These are phyloP conservation scores for Schwanniomyces vanrijiae DNA, from an alignment of 805 yeast species.

Conservation along the genomic window DNA sequence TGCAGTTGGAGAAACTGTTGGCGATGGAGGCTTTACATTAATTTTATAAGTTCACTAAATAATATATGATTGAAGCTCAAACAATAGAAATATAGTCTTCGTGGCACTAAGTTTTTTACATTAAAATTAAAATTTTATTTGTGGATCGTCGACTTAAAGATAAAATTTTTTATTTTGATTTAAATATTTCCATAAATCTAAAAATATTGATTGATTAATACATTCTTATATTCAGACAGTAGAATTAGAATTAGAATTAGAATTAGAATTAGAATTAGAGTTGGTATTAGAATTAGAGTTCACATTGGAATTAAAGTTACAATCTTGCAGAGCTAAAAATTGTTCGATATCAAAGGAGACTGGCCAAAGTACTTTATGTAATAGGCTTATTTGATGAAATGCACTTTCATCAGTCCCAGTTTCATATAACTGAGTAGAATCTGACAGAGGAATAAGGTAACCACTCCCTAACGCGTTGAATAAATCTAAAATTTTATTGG, in stretches of 20 bases:
- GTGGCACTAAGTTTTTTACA: too few species aligned
- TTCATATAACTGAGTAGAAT: neutral
- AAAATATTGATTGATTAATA: too few species aligned
- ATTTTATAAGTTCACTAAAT: neutral
- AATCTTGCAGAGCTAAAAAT: slow-evolving; percentile 2
- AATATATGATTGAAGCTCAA: neutral
- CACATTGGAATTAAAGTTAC: too few species aligned
- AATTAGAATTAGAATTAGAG: too few species aligned
- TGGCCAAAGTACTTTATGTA: slow-evolving; percentile 18
- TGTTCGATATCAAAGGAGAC: slow-evolving; percentile 16
- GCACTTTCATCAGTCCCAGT: slow-evolving; percentile 15
- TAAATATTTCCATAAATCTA: too few species aligned
- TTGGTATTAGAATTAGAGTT: too few species aligned
- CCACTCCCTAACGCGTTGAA: slow-evolving; percentile 14
- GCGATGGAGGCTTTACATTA: slow-evolving; percentile 63
- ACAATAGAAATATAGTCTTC: too few species aligned
- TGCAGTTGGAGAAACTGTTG: slow-evolving; percentile 72
- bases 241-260: too few species aligned
- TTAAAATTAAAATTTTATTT: too few species aligned
- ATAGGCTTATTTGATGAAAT: slow-evolving; percentile 12
- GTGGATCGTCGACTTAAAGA: too few species aligned
- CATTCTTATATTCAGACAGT: neutral
- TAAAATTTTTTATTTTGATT: too few species aligned
- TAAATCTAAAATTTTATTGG: slow-evolving; percentile 11
- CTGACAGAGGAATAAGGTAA: too few species aligned